Conservation (phyloP, 352 stramenopile genomes). For the Globisporangium viniferum region DNA sequence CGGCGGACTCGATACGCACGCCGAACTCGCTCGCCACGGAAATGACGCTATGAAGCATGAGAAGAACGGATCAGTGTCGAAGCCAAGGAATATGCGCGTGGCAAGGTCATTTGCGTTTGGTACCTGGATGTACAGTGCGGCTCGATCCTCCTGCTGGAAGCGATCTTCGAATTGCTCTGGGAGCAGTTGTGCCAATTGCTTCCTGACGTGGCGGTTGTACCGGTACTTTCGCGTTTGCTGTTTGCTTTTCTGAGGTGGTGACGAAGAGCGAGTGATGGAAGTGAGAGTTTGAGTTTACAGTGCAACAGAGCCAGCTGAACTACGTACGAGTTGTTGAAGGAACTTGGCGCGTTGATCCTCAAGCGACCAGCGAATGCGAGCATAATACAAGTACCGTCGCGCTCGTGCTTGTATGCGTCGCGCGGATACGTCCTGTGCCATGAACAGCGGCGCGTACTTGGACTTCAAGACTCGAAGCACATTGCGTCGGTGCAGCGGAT, state of each 20-base stretch:
- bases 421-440: constrained; percentile 51
- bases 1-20: constrained; percentile 20
- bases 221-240: constrained; percentile 62
- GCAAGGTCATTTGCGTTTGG: neutral
- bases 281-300: neutral
- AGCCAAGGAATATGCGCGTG: neutral
- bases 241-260: constrained; percentile 35
- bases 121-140: constrained; percentile 39
- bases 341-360: constrained; percentile 27
- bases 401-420: constrained; percentile 41
- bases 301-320: neutral
- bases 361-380: constrained; percentile 40
- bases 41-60: constrained; percentile 28
- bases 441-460: constrained; percentile 56
- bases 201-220: constrained; percentile 53
- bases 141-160: constrained; percentile 47
- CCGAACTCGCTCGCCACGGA: constrained; percentile 40
- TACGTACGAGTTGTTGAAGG: constrained; percentile 43
- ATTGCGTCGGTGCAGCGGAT: constrained; percentile 31
- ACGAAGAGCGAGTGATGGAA: neutral
- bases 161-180: constrained; percentile 37
- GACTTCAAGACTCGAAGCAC: constrained; percentile 30
- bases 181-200: constrained; percentile 38
- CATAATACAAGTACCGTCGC: constrained; percentile 40
- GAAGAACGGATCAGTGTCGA: neutral